phyloP scores from a whole-genome alignment of 768 basidiomycete species.

The Astraeus odoratus region DNA sequence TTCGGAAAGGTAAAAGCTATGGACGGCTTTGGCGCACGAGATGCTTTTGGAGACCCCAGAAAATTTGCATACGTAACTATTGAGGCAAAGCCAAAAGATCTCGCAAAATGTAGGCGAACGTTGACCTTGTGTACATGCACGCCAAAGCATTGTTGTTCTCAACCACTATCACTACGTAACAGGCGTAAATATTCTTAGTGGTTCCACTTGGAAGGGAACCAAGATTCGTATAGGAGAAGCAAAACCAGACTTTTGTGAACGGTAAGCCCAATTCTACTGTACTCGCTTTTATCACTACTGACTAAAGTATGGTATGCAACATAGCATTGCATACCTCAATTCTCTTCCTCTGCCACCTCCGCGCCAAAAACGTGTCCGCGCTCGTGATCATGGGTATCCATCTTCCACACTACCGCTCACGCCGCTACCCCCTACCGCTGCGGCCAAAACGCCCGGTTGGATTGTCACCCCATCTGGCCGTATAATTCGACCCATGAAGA shows the following conservation, averaged over 20 bases:
- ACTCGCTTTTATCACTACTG: not conserved
- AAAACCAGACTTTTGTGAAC: constrained; percentile 63
- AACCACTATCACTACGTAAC: not conserved
- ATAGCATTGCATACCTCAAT: constrained; percentile 12
- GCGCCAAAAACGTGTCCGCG: constrained; percentile 34
- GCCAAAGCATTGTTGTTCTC: not conserved
- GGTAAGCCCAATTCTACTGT: constrained; percentile 43
- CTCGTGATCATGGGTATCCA: constrained; percentile 33
- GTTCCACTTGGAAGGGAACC: constrained; percentile 84
- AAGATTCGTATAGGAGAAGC: constrained; percentile 80
- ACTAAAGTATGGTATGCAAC: constrained; percentile 7
- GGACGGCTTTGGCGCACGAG: constrained; percentile 60
- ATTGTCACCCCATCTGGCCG: constrained; percentile 59
- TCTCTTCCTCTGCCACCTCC: constrained; percentile 24
- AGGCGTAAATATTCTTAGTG: constrained; percentile 75
- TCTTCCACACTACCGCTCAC: constrained; percentile 60
- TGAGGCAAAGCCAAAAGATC: constrained; percentile 49
- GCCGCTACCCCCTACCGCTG: constrained; percentile 54
- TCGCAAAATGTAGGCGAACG: constrained; percentile 54
- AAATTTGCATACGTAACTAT: constrained; percentile 73
- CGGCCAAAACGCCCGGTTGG: constrained; percentile 57
- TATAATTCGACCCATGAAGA: constrained; percentile 57
- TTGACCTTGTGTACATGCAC: not conserved
- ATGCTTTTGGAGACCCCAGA: constrained; percentile 59
- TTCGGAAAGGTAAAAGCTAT: constrained; percentile 66